phyloP scores from a whole-genome alignment of 495 filamentous ascomycete genomes.

The Annulohypoxylon nitens region DNA sequence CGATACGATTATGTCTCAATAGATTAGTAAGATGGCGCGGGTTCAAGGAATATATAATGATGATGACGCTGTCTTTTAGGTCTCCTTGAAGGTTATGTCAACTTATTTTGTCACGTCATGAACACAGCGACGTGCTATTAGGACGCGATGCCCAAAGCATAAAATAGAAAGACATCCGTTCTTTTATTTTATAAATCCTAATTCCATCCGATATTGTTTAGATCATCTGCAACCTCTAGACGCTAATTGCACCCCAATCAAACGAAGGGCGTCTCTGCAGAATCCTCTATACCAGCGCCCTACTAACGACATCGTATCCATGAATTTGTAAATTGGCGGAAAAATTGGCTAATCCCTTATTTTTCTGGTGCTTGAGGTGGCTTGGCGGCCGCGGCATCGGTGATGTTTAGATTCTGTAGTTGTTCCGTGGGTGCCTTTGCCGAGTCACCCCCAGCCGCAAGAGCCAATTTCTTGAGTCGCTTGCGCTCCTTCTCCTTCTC shows the following conservation, averaged over 20 bases:
- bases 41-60: background rate
- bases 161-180: background rate
- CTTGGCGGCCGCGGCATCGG: slow-evolving; percentile 5
- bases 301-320: slow-evolving; percentile 21
- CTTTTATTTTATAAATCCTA: slow-evolving; percentile 15
- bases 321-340: slow-evolving; percentile 7
- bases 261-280: slow-evolving; percentile 34
- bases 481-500: slow-evolving; percentile 62
- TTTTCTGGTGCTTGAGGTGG: slow-evolving; percentile 11
- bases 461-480: slow-evolving; percentile 63
- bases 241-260: slow-evolving; percentile 25
- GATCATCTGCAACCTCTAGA: slow-evolving; percentile 2
- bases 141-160: background rate
- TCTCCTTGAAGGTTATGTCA: background rate
- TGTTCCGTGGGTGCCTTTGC: slow-evolving; percentile 49
- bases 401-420: slow-evolving; percentile 31
- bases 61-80: background rate
- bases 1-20: background rate
- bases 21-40: background rate
- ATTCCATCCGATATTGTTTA: background rate
- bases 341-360: background rate
- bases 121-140: background rate
- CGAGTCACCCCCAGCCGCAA: slow-evolving; percentile 49
- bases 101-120: background rate
- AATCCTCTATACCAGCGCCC: slow-evolving; percentile 47